Evolutionary conservation across 148 eudicot genomes (phyloP).

Genomic region (Rhododendron henanense): DNA sequence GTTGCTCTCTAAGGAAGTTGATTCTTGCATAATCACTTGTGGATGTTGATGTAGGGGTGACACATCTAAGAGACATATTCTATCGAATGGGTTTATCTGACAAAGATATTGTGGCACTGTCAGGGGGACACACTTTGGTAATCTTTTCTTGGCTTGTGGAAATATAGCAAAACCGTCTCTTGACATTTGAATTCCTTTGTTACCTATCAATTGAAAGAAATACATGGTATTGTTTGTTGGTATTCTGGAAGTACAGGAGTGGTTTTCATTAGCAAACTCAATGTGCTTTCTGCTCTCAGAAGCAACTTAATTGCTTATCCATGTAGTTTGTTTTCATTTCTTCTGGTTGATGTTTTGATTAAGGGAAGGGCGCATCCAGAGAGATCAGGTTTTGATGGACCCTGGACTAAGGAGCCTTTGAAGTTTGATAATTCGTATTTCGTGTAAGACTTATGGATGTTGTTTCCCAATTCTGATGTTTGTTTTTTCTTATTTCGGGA

Average conservation of each 20-base stretch:
- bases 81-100: slow-evolving; percentile 53
- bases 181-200: background rate
- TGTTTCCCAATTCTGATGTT: background rate
- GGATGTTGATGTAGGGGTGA: slow-evolving; percentile 23
- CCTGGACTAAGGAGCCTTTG: slow-evolving; percentile 94
- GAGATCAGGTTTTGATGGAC: slow-evolving; percentile 61
- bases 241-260: background rate
- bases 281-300: background rate
- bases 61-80: slow-evolving; percentile 83
- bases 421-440: slow-evolving; percentile 92
- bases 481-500: slow-evolving; percentile 4
- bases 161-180: background rate
- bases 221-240: background rate
- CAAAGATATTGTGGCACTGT: slow-evolving; percentile 38
- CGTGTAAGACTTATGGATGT: slow-evolving; percentile 44
- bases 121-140: slow-evolving; percentile 33
- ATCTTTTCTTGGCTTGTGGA: background rate
- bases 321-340: background rate
- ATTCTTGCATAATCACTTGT: slow-evolving; percentile 14
- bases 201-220: background rate
- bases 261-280: background rate
- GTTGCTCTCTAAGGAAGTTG: background rate
- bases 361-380: slow-evolving; percentile 19
- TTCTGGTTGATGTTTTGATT: slow-evolving; percentile 12
- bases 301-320: background rate